Conservation (phyloP, 345 rosid species). For the Dovyalis caffra region DNA sequence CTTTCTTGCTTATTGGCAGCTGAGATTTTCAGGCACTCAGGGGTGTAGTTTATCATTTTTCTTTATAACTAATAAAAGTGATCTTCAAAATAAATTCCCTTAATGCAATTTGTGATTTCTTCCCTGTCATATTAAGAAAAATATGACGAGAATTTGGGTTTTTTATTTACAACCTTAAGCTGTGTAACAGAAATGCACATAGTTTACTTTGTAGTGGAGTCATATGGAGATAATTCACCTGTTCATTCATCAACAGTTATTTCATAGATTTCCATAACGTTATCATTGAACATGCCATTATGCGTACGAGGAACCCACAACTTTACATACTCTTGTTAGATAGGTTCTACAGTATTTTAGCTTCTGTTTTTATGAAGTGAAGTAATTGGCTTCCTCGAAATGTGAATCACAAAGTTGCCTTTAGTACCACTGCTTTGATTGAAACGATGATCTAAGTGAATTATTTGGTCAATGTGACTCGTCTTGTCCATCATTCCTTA, state of each 20-base stretch:
- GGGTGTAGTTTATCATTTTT: slow-evolving; percentile 7
- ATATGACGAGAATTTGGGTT: neutral
- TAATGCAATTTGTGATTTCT: neutral
- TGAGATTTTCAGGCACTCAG: slow-evolving; percentile 7
- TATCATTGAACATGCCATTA: neutral
- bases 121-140: neutral
- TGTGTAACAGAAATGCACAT: neutral
- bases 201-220: neutral
- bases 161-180: neutral
- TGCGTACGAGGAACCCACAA: neutral
- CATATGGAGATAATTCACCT: no score
- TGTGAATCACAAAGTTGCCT: neutral
- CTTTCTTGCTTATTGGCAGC: slow-evolving; percentile 5
- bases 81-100: neutral
- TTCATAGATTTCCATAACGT: no score
- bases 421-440: neutral
- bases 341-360: neutral
- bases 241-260: no score
- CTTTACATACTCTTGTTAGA: neutral
- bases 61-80: neutral
- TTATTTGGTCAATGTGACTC: neutral
- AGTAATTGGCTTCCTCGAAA: neutral
- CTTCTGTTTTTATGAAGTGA: neutral
- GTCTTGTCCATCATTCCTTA: neutral
- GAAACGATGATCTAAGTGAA: neutral